Evolutionary conservation across 2,329 filamentous ascomycete genomes (phyloP).

Genomic region (Pseudohalonectria lignicola): DNA sequence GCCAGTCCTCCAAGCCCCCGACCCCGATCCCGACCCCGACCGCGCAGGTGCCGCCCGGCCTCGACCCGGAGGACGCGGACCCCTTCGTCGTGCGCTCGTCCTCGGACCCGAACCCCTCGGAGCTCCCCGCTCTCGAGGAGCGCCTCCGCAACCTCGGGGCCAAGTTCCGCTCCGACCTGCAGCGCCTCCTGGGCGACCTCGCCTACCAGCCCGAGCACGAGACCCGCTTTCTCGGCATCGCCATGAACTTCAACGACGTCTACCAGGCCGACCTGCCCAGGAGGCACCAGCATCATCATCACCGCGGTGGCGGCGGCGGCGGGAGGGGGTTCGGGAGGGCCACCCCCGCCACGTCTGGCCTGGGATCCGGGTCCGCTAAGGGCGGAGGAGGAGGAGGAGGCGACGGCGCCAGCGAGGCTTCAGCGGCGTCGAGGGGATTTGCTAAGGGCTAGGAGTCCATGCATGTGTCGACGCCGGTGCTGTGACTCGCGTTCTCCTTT

Average conservation of each 20-base stretch:
- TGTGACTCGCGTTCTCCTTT: no score
- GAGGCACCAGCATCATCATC: not conserved
- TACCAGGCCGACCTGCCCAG: slow-evolving; percentile 53
- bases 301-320: slow-evolving; percentile 17
- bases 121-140: slow-evolving; percentile 64
- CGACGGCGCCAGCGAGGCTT: no score
- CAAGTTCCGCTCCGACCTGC: slow-evolving; percentile 69
- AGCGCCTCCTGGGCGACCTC: slow-evolving; percentile 76
- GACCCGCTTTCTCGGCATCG: slow-evolving; percentile 88
- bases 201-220: slow-evolving; percentile 91
- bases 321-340: no score
- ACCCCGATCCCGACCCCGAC: slow-evolving; percentile 7
- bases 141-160: slow-evolving; percentile 61
- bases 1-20: slow-evolving; percentile 43
- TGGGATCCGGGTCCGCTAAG: no score
- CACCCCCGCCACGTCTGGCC: no score
- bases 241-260: slow-evolving; percentile 99
- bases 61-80: slow-evolving; percentile 8
- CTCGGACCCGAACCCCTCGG: no score
- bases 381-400: no score
- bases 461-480: no score
- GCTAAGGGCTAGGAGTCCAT: no score
- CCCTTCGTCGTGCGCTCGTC: slow-evolving; percentile 42
- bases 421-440: no score
- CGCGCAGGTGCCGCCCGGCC: slow-evolving; percentile 6